phyloP scores from a whole-genome alignment of 306 rosid genomes.

The Astragalus membranaceus region DNA sequence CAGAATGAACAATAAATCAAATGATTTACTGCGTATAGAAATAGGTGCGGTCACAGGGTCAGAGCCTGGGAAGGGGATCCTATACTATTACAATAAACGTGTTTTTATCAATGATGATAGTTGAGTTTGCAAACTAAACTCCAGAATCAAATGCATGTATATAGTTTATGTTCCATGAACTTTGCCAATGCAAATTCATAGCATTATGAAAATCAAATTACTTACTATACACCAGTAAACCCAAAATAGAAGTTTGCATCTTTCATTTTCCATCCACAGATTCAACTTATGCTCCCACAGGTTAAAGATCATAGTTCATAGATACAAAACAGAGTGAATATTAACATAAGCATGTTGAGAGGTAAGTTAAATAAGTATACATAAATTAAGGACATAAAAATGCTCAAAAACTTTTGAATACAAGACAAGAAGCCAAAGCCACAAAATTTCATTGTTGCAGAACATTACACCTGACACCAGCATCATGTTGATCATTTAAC shows the following conservation, averaged over 20 bases:
- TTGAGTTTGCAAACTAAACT: not conserved
- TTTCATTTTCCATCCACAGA: not conserved
- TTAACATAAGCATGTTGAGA: not conserved
- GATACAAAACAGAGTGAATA: not conserved
- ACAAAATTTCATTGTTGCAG: not conserved
- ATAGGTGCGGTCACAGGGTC: not conserved
- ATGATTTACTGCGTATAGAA: not conserved
- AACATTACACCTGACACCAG: not conserved
- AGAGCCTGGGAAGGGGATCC: not conserved
- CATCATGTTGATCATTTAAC: not conserved
- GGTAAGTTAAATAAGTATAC: not conserved
- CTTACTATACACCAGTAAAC: not conserved
- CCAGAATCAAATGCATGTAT: not conserved
- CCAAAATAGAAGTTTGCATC: not conserved
- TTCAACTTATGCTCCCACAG: not conserved
- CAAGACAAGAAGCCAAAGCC: not conserved
- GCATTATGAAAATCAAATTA: not conserved
- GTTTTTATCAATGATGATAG: not conserved
- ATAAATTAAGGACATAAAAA: not conserved
- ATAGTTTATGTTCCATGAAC: not conserved
- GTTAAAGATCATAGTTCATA: not conserved
- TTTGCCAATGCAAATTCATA: not conserved
- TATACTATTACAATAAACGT: not conserved
- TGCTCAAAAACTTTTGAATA: not conserved
- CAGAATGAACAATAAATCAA: not conserved